Evolutionary conservation across 2,329 filamentous ascomycete species (phyloP).

Genomic region (Dendrostoma leiphaemia): DNA sequence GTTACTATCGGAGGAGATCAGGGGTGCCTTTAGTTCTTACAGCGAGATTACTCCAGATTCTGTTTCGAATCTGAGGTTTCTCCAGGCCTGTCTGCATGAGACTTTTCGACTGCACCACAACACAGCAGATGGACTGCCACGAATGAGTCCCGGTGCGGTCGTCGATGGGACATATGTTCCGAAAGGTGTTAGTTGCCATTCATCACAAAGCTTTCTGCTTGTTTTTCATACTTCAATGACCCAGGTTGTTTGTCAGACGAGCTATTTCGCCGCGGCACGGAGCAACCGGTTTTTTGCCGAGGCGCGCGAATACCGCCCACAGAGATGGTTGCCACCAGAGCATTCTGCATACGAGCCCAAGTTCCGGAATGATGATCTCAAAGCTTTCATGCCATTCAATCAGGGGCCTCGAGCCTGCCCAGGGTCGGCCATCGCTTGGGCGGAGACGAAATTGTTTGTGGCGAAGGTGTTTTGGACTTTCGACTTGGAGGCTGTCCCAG

Average conservation of each 20-base stretch:
- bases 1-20: conserved; percentile 30
- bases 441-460: too few species aligned
- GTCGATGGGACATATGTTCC: not conserved
- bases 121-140: not conserved
- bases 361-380: not conserved
- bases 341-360: not conserved
- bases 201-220: too few species aligned
- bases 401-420: not conserved
- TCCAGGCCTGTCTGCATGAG: not conserved
- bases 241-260: not conserved
- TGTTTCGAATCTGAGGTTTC: not conserved
- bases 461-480: too few species aligned
- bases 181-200: not conserved
- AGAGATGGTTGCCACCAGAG: not conserved
- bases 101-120: not conserved
- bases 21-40: conserved; percentile 26
- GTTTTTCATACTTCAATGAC: too few species aligned
- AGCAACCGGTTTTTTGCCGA: not conserved
- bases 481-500: too few species aligned
- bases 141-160: not conserved
- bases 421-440: not conserved
- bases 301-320: not conserved
- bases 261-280: not conserved
- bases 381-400: not conserved
- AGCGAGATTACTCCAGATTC: conserved; percentile 26